Conservation (phyloP, 352 stramenopile species). For the Globisporangium takayamanum region DNA sequence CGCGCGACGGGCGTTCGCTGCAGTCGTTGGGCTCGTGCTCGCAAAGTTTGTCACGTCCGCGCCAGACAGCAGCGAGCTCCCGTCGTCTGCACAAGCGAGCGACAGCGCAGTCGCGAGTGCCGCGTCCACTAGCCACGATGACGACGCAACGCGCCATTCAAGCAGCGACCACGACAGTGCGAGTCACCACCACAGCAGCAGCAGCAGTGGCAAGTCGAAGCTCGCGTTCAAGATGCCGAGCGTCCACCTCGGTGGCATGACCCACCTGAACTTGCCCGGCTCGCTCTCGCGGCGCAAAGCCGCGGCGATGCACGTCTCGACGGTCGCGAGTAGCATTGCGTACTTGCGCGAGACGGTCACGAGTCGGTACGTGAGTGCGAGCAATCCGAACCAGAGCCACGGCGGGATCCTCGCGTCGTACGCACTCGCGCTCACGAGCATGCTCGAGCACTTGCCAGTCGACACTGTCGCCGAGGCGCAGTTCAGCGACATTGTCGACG, state of each 20-base stretch:
- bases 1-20: constrained; percentile 47
- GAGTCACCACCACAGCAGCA: not conserved
- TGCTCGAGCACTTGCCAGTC: constrained; percentile 66
- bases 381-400: constrained; percentile 41
- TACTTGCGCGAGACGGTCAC: constrained; percentile 76
- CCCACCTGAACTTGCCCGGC: constrained; percentile 32
- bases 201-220: constrained; percentile 34
- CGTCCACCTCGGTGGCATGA: constrained; percentile 57
- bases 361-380: constrained; percentile 47
- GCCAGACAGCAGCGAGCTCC: constrained; percentile 18
- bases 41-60: constrained; percentile 61
- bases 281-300: constrained; percentile 54
- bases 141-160: constrained; percentile 14
- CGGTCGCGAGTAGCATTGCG: constrained; percentile 60
- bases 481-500: constrained; percentile 62
- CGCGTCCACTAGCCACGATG: constrained; percentile 20
- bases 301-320: constrained; percentile 57
- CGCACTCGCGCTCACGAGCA: constrained; percentile 62
- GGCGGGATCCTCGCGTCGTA: constrained; percentile 68
- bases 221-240: constrained; percentile 59
- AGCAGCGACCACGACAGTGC: constrained; percentile 13
- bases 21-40: constrained; percentile 70
- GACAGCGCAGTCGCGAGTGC: constrained; percentile 9
- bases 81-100: not conserved
- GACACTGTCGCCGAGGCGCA: constrained; percentile 56